A percentile compares a stretch with the other conserved stretches of the same genome.
Evolutionary conservation across 1,284 basidiomycete genomes (phyloP).

Genomic region (Heimioporus punctisporus): DNA sequence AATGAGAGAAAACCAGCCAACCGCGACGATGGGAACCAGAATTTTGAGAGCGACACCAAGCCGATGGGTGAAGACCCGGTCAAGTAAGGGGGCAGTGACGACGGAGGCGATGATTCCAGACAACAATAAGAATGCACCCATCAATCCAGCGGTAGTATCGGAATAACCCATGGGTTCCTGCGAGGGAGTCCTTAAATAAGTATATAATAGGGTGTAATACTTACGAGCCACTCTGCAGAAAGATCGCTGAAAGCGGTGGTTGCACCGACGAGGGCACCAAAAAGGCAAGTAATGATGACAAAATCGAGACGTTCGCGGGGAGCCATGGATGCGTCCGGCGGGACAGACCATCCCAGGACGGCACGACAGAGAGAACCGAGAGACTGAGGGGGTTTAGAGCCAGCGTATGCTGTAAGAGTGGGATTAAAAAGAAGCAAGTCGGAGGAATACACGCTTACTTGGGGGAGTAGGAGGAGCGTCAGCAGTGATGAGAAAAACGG

Average conservation of each 20-base stretch:
- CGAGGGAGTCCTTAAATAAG: neutral
- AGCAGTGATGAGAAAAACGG: constrained; percentile 52
- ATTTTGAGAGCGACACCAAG: constrained; percentile 62
- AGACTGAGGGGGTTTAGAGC: constrained; percentile 55
- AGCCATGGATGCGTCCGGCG: constrained; percentile 56
- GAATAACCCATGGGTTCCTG: constrained; percentile 78
- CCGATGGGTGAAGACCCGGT: constrained; percentile 74
- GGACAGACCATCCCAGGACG: constrained; percentile 46
- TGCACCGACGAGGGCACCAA: constrained; percentile 67
- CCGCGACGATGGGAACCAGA: constrained; percentile 60
- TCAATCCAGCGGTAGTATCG: constrained; percentile 58
- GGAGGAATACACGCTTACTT: constrained; percentile 45
- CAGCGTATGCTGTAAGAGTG: constrained; percentile 56
- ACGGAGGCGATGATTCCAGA: constrained; percentile 70
- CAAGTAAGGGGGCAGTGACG: constrained; percentile 71
- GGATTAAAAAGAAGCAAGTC: neutral
- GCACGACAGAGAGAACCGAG: constrained; percentile 59
- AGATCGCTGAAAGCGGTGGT: constrained; percentile 61
- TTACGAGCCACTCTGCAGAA: constrained; percentile 67
- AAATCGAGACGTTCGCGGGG: constrained; percentile 71
- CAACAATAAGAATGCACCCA: constrained; percentile 70
- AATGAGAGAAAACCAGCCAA: constrained; percentile 69
- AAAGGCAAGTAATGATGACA: constrained; percentile 54
- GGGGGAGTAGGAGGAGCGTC: constrained; percentile 72
- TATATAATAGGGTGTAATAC: constrained; percentile 14